Evolutionary conservation across 352 stramenopile species (phyloP).

Genomic region (Pythium dissimile): DNA sequence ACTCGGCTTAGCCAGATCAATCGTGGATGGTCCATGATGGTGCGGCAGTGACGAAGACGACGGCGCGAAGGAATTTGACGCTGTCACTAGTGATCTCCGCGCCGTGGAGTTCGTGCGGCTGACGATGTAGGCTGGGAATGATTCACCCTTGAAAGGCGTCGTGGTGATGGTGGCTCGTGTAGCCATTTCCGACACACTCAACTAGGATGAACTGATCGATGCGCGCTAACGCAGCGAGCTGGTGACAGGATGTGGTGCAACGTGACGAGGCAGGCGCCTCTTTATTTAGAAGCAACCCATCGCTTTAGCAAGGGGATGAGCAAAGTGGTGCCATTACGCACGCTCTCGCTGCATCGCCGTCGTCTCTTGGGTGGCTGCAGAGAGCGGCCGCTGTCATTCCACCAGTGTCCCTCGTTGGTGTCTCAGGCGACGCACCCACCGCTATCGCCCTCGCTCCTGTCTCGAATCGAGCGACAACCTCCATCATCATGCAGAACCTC

Average conservation of each 20-base stretch:
- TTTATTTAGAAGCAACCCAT: constrained; percentile 18
- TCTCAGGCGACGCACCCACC: not conserved
- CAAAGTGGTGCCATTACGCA: constrained; percentile 8
- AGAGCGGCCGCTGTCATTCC: too few relatives aligned
- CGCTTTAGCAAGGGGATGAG: constrained; percentile 11
- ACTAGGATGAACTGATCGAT: too few relatives aligned
- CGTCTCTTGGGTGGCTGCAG: constrained; percentile 1
- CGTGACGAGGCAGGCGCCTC: constrained; percentile 12
- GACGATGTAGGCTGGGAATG: constrained; percentile 55
- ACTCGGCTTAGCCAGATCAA: not conserved
- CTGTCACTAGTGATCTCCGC: not conserved
- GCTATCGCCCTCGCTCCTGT: too few relatives aligned
- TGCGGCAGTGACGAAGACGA: not conserved
- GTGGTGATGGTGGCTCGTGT: not conserved
- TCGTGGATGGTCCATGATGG: constrained; percentile 2
- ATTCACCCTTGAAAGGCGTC: constrained; percentile 62
- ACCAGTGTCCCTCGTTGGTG: too few relatives aligned
- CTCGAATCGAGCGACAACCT: too few relatives aligned
- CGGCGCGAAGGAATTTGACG: not conserved
- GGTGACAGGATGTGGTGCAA: constrained; percentile 6
- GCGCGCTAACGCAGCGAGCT: not conserved
- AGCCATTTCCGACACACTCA: constrained; percentile 1
- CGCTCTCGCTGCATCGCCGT: not conserved
- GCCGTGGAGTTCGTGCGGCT: constrained; percentile 10
- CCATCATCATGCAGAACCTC: not conserved